Evolutionary conservation across 2,329 filamentous ascomycete genomes (phyloP).

Genomic region (Trichocomaceae sp.): DNA sequence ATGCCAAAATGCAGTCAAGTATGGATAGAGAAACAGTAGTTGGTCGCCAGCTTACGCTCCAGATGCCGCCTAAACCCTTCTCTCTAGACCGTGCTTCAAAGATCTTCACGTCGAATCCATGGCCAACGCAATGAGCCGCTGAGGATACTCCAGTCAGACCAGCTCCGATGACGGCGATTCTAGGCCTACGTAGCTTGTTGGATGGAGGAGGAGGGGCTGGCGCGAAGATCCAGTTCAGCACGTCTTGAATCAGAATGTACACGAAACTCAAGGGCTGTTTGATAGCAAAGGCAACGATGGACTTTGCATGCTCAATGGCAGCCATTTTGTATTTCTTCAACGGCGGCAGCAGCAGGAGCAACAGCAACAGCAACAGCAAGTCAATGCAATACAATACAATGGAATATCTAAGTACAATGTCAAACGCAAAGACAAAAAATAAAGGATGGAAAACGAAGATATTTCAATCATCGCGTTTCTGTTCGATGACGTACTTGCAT

Average conservation of each 20-base stretch:
- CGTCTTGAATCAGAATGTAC: conserved; percentile 25
- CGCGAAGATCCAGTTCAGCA: conserved; percentile 50
- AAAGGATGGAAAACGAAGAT: neutral
- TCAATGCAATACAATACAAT: no score
- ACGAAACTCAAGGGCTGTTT: conserved; percentile 22
- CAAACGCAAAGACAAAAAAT: neutral
- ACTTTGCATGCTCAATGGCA: neutral
- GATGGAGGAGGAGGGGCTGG: conserved; percentile 59
- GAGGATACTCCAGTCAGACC: conserved; percentile 70
- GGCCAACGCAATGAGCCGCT: conserved; percentile 74
- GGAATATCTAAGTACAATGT: no score
- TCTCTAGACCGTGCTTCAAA: conserved; percentile 66
- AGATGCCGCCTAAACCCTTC: conserved; percentile 65
- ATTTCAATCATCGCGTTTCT: neutral
- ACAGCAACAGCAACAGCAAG: no score
- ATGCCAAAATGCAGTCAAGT: neutral
- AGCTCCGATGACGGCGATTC: conserved; percentile 62
- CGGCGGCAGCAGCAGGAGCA: no score
- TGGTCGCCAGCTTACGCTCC: conserved; percentile 53
- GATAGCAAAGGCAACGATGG: conserved; percentile 9
- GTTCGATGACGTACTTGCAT: conserved; percentile 7
- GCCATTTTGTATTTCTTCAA: neutral
- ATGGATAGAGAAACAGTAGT: neutral
- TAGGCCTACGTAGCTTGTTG: conserved; percentile 52
- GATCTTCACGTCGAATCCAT: conserved; percentile 74